Percentiles rank a stretch among this genome's conserved stretches.
phyloP scores from a whole-genome alignment of 148 eudicot species.

The Rhododendron molle region DNA sequence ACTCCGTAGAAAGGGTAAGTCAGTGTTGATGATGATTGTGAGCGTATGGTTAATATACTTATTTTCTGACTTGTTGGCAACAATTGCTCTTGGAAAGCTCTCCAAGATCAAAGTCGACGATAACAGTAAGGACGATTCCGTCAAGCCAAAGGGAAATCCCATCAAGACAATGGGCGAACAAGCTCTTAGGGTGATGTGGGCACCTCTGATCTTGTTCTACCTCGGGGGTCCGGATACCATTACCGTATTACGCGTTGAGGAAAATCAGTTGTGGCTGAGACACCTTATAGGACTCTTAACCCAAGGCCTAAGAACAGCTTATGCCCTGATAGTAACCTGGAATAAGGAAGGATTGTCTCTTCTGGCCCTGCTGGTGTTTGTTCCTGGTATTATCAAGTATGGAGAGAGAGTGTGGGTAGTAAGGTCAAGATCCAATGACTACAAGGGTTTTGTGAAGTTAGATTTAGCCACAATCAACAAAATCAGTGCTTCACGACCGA shows the following conservation, averaged over 20 bases:
- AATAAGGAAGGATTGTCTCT: not conserved
- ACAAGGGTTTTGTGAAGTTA: not conserved
- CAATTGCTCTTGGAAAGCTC: not conserved
- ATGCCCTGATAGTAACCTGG: not conserved
- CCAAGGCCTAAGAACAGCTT: not conserved
- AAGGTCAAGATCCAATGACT: not conserved
- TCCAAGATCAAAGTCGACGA: not conserved
- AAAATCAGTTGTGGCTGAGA: not conserved
- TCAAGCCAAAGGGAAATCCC: too few relatives aligned
- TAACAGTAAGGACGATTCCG: too few relatives aligned
- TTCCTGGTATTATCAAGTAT: not conserved
- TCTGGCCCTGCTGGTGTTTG: not conserved
- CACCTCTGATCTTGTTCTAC: not conserved
- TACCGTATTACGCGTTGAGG: not conserved
- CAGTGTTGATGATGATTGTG: not conserved
- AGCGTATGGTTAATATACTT: not conserved
- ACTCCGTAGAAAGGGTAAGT: not conserved
- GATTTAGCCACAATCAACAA: not conserved
- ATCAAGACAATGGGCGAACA: not conserved
- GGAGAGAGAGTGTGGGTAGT: conserved; percentile 5
- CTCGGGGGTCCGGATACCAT: conserved; percentile 4
- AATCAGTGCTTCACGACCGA: not conserved
- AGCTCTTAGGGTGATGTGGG: not conserved
- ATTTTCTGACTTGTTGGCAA: not conserved
- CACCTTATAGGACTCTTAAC: not conserved